Conservation (phyloP, 148 eudicot species). For the Rhododendron kiyosumense region DNA sequence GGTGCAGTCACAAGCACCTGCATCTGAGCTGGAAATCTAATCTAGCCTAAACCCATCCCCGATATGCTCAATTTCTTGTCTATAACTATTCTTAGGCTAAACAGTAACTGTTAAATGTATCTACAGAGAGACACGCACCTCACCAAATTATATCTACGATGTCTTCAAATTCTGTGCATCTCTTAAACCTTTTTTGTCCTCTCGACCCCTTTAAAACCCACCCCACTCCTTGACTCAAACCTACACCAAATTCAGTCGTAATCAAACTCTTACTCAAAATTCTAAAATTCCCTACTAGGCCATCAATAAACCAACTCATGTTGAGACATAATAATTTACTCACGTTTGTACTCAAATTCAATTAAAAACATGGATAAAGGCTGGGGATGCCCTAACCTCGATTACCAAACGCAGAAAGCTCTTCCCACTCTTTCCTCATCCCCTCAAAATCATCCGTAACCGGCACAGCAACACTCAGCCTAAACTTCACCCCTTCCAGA, state of each 20-base stretch:
- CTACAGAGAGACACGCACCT: background rate
- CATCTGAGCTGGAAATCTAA: background rate
- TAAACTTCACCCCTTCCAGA: constrained; percentile 69
- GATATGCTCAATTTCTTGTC: background rate
- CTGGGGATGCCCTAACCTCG: constrained; percentile 39
- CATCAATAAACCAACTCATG: background rate
- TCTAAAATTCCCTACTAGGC: background rate
- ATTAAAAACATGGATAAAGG: background rate
- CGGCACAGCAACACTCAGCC: constrained; percentile 46
- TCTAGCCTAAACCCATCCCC: background rate
- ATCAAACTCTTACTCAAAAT: background rate
- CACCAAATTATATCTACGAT: background rate
- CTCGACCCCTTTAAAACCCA: no score
- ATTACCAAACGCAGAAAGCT: constrained; percentile 46
- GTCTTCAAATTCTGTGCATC: no score
- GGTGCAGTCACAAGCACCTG: background rate
- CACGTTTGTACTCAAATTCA: background rate
- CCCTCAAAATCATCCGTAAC: constrained; percentile 52
- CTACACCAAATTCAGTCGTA: background rate
- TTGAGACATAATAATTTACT: background rate
- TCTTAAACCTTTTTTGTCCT: no score
- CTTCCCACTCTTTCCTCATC: constrained; percentile 73
- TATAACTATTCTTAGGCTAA: background rate
- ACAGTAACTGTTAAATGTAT: background rate
- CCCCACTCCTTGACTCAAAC: no score